Evolutionary conservation across 495 filamentous ascomycete genomes (phyloP), one percentile per base, ranked within the genome.

Genomic region (Wilcoxina mikolae): DNA sequence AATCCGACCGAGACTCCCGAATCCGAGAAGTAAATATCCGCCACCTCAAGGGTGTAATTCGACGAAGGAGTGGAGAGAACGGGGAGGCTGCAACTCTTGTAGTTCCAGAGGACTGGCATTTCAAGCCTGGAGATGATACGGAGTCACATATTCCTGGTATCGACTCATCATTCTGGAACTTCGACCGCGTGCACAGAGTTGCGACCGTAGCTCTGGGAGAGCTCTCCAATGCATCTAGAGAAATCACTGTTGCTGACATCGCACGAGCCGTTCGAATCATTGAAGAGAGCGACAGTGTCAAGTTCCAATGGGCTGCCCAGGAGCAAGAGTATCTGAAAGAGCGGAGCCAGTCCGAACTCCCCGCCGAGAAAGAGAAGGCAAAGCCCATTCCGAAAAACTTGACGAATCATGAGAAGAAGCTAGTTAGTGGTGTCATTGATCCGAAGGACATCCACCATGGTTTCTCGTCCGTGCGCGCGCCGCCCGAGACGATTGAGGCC

Each of bases 391-490:
- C 72, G 45, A 79, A 78, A 54, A 74, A 68, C 0, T 79, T 77
- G 62, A 85, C 81, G 56, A 66, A 73, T 4, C 77, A 94, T 60
- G 91, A 96, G 68, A 87, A 87, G 67, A 82, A 80, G 56, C 72
- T 98, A 2, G 68, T 94, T 18, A 78, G 77, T 33, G 87, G 91
- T 10, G 79, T 96, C 0, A 77, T 93, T 24, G 78, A 95, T 62
- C 78, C 87, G 7, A 71, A 79, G 27, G 83, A 83, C 55, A 85
- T 98, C 48, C 80, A 79, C 47, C 93, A 85, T 0, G 90, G 84
- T 2, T 98, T 96, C 55, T 68, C 76, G 11, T 83, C 93, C 64
- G 81, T 98, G 33, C 82, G 85, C 56, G 87, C 84, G 15, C 79
- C 88, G 0, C 66, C 75, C 2, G 84, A 87, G 48, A 95, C 86